Base-by-base conservation (phyloP, 768 basidiomycete species). In the Lepiota brunneoincarnata region DNA sequence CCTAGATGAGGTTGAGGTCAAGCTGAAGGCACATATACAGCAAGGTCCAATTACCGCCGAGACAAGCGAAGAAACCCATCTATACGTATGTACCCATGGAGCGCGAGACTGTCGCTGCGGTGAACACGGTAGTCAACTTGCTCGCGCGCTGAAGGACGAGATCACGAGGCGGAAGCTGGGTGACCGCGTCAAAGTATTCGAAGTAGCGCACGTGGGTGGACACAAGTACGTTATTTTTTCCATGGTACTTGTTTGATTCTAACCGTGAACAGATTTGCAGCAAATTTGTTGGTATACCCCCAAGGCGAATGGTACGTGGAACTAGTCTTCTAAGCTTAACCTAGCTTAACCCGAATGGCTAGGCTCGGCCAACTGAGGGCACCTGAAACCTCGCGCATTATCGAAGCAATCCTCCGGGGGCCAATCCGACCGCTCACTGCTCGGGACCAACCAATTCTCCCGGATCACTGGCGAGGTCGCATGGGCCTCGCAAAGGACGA, bases 1-100 rank as follows among this genome's bases (percentile, higher is more conserved):
- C 53, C 43, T 84, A 28, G 77, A 81, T 6, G 71, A 76, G 11
- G 74, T 83, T 2, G 78, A 66, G 35, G 62, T 61, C 21, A 60
- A 46, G 47, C 72, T 85, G 43, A 61, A 58, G 34, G 61, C 57
- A 11, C 74, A 73, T 56, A 58, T 64, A 23, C 54, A 35, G 51
- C 63, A 24, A 41, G 58, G 55, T 31, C 37, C 23, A 18, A 52
- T 40, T 23, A 41, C 37, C 59, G 58, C 12, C 6, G 52, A n/a
- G 18, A 60, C 36, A 4, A 54, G 66, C n/a, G 50, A 60, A 15
- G 64, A 70, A 34, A 62, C 74, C 4, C 70, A 77, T 18, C 57
- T 90, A 15, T 89, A 85, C 61, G 82, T 93, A 1, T 93, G 91
- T 64, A 91, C 90, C 3, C 91, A 93, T 64, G 83, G 81, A 4